phyloP scores from a whole-genome alignment of 306 rosid genomes.

The Lathyrus sativus region DNA sequence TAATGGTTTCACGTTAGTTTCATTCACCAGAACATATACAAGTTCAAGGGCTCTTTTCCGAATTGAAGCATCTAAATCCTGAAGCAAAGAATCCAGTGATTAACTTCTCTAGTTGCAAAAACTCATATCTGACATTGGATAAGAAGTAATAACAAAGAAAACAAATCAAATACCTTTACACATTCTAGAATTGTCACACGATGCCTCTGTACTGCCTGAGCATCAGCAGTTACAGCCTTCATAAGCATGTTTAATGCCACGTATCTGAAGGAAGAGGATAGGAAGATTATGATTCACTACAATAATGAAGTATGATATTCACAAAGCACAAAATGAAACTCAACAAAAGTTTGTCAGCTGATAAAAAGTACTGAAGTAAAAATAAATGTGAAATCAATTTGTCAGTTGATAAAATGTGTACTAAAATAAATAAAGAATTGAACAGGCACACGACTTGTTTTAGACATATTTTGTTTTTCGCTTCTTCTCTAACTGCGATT shows the following conservation, averaged over 20 bases:
- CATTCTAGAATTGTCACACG: constrained; percentile 96
- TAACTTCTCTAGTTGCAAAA: constrained; percentile 38
- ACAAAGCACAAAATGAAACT: constrained; percentile 8
- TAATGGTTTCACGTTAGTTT: constrained; percentile 82
- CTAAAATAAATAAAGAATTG: constrained; percentile 16
- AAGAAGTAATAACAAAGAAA: constrained; percentile 28
- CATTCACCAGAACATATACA: constrained; percentile 84
- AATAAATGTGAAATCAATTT: constrained; percentile 20
- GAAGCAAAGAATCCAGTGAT: constrained; percentile 45
- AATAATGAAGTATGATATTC: constrained; percentile 12
- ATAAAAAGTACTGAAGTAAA: constrained; percentile 1
- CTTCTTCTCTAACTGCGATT: constrained; percentile 21
- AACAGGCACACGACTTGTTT: not conserved
- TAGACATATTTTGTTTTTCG: not conserved
- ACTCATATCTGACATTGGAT: constrained; percentile 19
- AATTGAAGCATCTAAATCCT: constrained; percentile 96
- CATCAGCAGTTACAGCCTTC: constrained; percentile 92
- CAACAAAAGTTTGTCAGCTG: not conserved
- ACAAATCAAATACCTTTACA: constrained; percentile 70
- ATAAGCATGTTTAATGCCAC: constrained; percentile 96
- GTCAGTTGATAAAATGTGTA: not conserved
- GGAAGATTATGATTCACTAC: constrained; percentile 32
- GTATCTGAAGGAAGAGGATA: constrained; percentile 56
- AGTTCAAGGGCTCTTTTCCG: constrained; percentile 98
- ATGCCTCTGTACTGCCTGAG: constrained; percentile 98